Conservation (phyloP, 176 grass and related monocot genomes). For the Miscanthus lutarioriparius region DNA sequence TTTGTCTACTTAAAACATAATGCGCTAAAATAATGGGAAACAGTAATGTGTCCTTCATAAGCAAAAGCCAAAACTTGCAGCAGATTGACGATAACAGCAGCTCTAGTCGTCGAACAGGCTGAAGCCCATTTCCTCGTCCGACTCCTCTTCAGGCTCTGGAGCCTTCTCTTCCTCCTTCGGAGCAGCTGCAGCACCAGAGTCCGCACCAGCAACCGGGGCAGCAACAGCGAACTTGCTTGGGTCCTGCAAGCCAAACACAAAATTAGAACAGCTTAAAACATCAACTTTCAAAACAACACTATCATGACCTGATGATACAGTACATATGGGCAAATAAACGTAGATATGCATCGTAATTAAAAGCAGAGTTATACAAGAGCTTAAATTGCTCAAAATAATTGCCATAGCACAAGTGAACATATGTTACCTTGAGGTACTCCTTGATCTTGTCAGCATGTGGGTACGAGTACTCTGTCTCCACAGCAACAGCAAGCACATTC, state of each 20-base stretch:
- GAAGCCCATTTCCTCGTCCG: conserved; percentile 70
- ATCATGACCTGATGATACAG: background rate
- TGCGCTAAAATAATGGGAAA: background rate
- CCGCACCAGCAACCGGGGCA: conserved; percentile 45
- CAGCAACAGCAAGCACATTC: conserved; percentile 79
- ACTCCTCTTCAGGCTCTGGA: conserved; percentile 62
- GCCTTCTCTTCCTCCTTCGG: conserved; percentile 64
- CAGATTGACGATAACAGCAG: background rate
- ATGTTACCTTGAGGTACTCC: conserved; percentile 80
- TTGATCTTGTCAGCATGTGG: conserved; percentile 81
- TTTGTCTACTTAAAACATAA: background rate
- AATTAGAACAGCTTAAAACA: background rate
- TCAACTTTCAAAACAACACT: background rate
- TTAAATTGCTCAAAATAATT: background rate
- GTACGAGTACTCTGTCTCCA: conserved; percentile 77
- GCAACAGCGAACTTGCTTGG: conserved; percentile 70
- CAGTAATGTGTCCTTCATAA: background rate
- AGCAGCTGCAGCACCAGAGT: conserved; percentile 29
- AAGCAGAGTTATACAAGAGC: background rate
- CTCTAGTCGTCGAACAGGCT: conserved; percentile 64
- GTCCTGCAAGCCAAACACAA: conserved; percentile 36
- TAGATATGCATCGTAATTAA: background rate
- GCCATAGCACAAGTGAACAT: background rate
- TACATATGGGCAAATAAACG: background rate
- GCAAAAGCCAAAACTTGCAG: conserved; percentile 39